phyloP scores from a whole-genome alignment of 768 basidiomycete genomes.

The Mycena haematopus region DNA sequence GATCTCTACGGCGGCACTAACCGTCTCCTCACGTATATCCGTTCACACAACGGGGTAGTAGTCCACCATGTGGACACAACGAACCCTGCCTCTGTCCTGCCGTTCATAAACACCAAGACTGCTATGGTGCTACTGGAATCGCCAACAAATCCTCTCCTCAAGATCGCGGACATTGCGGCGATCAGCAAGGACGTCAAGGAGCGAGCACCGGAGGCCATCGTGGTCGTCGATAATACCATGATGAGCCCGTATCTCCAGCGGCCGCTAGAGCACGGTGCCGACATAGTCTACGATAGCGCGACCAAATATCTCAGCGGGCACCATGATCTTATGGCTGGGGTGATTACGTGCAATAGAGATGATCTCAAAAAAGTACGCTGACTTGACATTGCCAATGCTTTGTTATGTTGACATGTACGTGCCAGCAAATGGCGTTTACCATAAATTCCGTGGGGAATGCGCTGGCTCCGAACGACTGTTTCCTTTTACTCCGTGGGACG shows the following conservation, averaged over 20 bases:
- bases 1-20: constrained; percentile 99
- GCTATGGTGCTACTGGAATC: constrained; percentile 97
- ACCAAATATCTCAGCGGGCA: constrained; percentile 98
- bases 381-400: background rate
- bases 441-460: constrained; percentile 96
- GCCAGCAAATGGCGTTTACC: constrained; percentile 84
- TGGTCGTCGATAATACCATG: constrained; percentile 99
- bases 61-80: constrained; percentile 97
- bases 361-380: constrained; percentile 80
- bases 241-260: constrained; percentile 98
- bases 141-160: constrained; percentile 96
- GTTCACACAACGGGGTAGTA: constrained; percentile 83
- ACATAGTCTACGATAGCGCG: constrained; percentile 97
- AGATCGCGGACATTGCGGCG: constrained; percentile 87
- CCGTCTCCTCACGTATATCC: constrained; percentile 89
- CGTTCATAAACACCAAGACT: constrained; percentile 75
- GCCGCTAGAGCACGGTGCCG: constrained; percentile 94
- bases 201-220: constrained; percentile 76
- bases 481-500: constrained; percentile 92
- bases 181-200: constrained; percentile 88
- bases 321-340: constrained; percentile 99
- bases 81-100: constrained; percentile 63
- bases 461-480: constrained; percentile 93
- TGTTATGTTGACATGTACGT: constrained; percentile 12
- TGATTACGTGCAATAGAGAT: constrained; percentile 90